Base-by-base conservation (phyloP, 305 asterid species). In the Fraxinus paxiana region DNA sequence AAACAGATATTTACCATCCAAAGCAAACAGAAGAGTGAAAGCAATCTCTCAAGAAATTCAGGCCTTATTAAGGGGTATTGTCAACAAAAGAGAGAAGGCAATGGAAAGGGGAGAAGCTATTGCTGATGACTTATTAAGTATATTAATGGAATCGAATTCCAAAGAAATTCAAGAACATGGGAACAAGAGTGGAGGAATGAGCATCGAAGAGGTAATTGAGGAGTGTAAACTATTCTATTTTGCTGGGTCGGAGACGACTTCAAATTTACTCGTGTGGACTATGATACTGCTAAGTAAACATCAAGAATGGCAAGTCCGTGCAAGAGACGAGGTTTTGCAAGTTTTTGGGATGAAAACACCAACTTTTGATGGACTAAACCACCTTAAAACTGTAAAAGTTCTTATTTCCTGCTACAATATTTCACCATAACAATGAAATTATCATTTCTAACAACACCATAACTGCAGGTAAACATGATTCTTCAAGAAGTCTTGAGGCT, bases 1-100 rank as follows among this genome's bases (percentile, higher is more conserved):
- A 34, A 34, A 34, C 38, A 34, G 38, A 34, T 34, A 80, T 56
- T 75, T 89, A 0, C 97, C 94, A 3, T 90, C 88, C 0, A 88
- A 83, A 69, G 85, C 85, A 24, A 92, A 92, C 83, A 89, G 78
- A 84, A 89, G 92, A 81, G 90, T 87, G 91, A 80, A 75, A 38
- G 84, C 84, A 6, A 86, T 86, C 20, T 76, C 87, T 17, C 85
- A 77, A 51, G 89, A 87, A 33, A 85, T 90, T 7, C 73, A 85
- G 2, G 79, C 83, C 4, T 75, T 87, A 67, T 70, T 91, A 17
- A 83, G 73, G 82, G 72, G 79, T 9, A 85, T 92, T 13, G 83
- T 91, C 73, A 37, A 81, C 82, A 76, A 79, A 35, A 86, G 94
- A 83, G 85, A 83, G 81, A 81, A 75, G 76, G 90, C 85, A 1